These are phyloP conservation scores for Stereocaulon alpinum DNA, from an alignment of 495 filamentous ascomycete genomes.

Conservation along the genomic window DNA sequence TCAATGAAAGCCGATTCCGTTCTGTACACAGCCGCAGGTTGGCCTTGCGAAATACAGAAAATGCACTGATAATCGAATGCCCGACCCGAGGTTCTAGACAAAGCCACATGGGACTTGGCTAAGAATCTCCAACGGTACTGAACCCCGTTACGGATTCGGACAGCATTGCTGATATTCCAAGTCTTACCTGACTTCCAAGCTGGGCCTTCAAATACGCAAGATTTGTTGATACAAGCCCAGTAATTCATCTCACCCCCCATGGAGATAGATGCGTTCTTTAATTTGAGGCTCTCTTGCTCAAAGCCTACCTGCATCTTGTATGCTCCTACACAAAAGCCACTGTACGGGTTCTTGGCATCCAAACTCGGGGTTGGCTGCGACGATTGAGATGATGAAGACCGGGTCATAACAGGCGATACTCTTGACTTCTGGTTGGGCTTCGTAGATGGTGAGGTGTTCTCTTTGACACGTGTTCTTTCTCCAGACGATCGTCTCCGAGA, in stretches of 20 bases:
- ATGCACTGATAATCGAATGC: constrained; percentile 31
- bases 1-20: constrained; percentile 31
- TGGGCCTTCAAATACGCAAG: constrained; percentile 34
- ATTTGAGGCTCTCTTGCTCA: constrained; percentile 22
- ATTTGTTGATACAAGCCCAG: constrained; percentile 30
- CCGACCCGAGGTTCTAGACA: constrained; percentile 21
- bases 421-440: not conserved
- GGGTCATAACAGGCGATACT: not conserved
- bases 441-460: not conserved
- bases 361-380: not conserved
- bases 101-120: constrained; percentile 36
- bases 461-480: not conserved
- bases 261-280: constrained; percentile 12
- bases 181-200: constrained; percentile 19
- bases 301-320: constrained; percentile 33
- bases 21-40: constrained; percentile 25
- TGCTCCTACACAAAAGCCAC: constrained; percentile 42
- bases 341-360: constrained; percentile 31
- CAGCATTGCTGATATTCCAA: constrained; percentile 24
- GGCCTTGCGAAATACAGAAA: constrained; percentile 32
- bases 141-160: constrained; percentile 23
- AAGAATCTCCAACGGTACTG: constrained; percentile 39
- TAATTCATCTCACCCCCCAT: constrained; percentile 15
- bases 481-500: not conserved
- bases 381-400: not conserved